Conservation (phyloP, 805 yeast species). For the Pichia pseudocactophila region DNA sequence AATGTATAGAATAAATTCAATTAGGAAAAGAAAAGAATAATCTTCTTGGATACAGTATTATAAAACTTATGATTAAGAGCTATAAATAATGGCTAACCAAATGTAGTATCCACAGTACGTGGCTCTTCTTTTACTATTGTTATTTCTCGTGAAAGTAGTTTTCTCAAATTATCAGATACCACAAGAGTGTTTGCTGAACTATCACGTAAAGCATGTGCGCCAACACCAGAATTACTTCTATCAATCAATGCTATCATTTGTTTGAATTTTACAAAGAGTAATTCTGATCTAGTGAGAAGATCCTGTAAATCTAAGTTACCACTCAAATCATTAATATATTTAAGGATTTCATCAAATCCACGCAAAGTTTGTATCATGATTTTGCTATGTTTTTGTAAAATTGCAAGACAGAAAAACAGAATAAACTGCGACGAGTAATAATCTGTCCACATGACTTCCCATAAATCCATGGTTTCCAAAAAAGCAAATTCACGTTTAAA, state of each 20-base stretch:
- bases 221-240: slow-evolving; percentile 27
- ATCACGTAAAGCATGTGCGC: slow-evolving; percentile 8
- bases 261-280: slow-evolving; percentile 69
- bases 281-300: slow-evolving; percentile 73
- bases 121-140: slow-evolving; percentile 43
- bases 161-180: slow-evolving; percentile 23
- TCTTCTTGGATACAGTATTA: too few relatives aligned
- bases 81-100: slow-evolving; percentile 17
- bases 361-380: slow-evolving; percentile 64
- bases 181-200: background rate
- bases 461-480: slow-evolving; percentile 65
- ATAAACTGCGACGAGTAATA: slow-evolving; percentile 80
- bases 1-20: too few relatives aligned
- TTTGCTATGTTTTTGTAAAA: slow-evolving; percentile 79
- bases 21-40: too few relatives aligned
- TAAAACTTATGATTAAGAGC: too few relatives aligned
- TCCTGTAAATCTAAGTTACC: slow-evolving; percentile 69
- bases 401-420: slow-evolving; percentile 76
- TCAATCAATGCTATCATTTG: slow-evolving; percentile 77
- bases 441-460: slow-evolving; percentile 93
- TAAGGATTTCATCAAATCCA: slow-evolving; percentile 84
- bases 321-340: slow-evolving; percentile 84
- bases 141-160: slow-evolving; percentile 49
- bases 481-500: slow-evolving; percentile 84
- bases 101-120: slow-evolving; percentile 25